Conservation (phyloP, 1,139 yeast genomes). For the Pichia sp. region DNA sequence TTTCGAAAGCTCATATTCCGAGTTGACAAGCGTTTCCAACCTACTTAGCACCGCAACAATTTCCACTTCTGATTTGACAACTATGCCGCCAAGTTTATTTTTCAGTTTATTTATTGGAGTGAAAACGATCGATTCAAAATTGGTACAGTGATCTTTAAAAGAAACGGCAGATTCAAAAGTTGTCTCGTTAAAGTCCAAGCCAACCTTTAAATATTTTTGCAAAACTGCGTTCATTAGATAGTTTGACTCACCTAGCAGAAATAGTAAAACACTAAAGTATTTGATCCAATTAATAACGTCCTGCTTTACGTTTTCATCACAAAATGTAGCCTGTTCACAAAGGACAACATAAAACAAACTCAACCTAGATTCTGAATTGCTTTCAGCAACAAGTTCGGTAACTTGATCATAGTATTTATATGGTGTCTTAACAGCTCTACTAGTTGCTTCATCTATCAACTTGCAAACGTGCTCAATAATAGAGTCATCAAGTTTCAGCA, state of each 20-base stretch:
- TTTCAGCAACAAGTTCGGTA: not conserved
- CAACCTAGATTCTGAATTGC: constrained; percentile 2
- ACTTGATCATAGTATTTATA: constrained; percentile 71
- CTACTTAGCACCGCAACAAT: constrained; percentile 39
- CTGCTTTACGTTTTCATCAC: constrained; percentile 29
- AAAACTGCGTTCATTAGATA: constrained; percentile 29
- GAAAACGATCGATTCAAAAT: constrained; percentile 21
- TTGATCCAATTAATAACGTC: constrained; percentile 44
- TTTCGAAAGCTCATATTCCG: constrained; percentile 16
- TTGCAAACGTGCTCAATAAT: constrained; percentile 39
- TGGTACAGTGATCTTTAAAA: constrained; percentile 1
- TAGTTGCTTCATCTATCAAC: constrained; percentile 64
- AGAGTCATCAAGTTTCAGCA: constrained; percentile 10
- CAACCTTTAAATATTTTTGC: constrained; percentile 20
- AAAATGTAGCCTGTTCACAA: constrained; percentile 66
- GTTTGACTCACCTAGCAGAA: constrained; percentile 49
- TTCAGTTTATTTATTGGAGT: constrained; percentile 24
- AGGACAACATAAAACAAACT: constrained; percentile 66
- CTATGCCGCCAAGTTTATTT: constrained; percentile 23
- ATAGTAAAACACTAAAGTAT: constrained; percentile 37
- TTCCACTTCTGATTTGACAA: constrained; percentile 42
- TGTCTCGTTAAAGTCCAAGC: constrained; percentile 6
- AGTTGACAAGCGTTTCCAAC: constrained; percentile 28
- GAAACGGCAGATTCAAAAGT: constrained; percentile 4
- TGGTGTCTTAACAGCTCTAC: constrained; percentile 66